These are phyloP conservation scores for Cordyceps cateniannulata DNA, from an alignment of 2,329 filamentous ascomycete species.

Conservation along the genomic window DNA sequence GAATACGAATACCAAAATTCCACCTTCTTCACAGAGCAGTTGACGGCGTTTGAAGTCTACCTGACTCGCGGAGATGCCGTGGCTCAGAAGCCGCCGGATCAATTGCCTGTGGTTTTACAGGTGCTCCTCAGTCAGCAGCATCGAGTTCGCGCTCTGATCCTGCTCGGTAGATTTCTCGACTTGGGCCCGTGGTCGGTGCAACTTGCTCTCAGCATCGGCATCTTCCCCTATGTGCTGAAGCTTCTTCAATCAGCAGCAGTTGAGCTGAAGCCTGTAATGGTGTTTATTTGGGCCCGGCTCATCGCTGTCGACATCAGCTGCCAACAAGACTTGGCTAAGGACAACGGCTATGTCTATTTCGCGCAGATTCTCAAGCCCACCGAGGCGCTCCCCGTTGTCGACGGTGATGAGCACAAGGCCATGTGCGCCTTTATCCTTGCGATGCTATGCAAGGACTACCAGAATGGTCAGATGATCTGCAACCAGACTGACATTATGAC, in stretches of 20 bases:
- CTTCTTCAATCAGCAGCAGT: slow-evolving; percentile 89
- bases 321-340: slow-evolving; percentile 89
- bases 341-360: slow-evolving; percentile 96
- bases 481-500: slow-evolving; percentile 86
- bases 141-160: slow-evolving; percentile 78
- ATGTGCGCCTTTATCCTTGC: slow-evolving; percentile 99
- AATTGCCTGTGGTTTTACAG: slow-evolving; percentile 91
- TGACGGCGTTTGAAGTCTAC: slow-evolving; percentile 96
- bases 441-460: slow-evolving; percentile 94
- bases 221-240: slow-evolving; percentile 98
- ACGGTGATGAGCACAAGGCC: slow-evolving; percentile 89
- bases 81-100: slow-evolving; percentile 82
- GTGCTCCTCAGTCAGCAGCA: slow-evolving; percentile 95
- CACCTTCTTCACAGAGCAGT: slow-evolving; percentile 91
- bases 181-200: slow-evolving; percentile 98
- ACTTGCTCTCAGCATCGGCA: slow-evolving; percentile 91
- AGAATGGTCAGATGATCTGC: slow-evolving; percentile 85
- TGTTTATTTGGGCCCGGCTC: slow-evolving; percentile 97
- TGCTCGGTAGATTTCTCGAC: slow-evolving; percentile 89
- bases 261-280: slow-evolving; percentile 96
- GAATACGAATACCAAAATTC: slow-evolving; percentile 94
- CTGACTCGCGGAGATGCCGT: slow-evolving; percentile 73
- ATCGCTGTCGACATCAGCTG: slow-evolving; percentile 92
- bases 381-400: slow-evolving; percentile 76
- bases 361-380: slow-evolving; percentile 83